phyloP scores from a whole-genome alignment of 2,329 filamentous ascomycete genomes.

The Trichoderma semiorbis region DNA sequence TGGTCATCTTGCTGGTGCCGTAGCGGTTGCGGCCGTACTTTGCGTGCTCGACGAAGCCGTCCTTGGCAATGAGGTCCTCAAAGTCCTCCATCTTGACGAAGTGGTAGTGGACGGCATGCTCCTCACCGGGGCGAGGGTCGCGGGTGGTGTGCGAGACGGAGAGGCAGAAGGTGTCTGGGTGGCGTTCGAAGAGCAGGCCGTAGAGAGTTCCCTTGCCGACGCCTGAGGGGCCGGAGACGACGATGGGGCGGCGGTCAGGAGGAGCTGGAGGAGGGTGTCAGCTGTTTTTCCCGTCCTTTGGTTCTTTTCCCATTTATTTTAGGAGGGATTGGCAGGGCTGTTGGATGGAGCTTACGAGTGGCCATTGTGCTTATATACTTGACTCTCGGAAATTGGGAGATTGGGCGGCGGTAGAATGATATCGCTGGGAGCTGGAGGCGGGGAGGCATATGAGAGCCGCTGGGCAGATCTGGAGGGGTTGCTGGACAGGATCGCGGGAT shows the following conservation, averaged over 20 bases:
- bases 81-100: conserved; percentile 68
- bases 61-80: conserved; percentile 59
- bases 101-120: conserved; percentile 76
- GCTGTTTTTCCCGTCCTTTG: not conserved
- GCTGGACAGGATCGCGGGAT: conserved; percentile 1
- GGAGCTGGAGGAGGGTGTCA: conserved; percentile 26
- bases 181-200: conserved; percentile 61
- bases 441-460: conserved; percentile 13
- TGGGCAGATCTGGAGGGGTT: conserved; percentile 6
- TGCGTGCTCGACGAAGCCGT: conserved; percentile 82
- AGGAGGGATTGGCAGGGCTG: not conserved
- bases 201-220: conserved; percentile 79
- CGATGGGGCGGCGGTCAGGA: conserved; percentile 58
- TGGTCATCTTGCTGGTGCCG: conserved; percentile 77
- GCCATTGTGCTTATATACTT: conserved; percentile 23
- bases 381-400: not conserved
- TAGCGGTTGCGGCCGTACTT: conserved; percentile 84
- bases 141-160: conserved; percentile 78
- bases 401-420: conserved; percentile 9
- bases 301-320: not conserved
- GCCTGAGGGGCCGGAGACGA: conserved; percentile 75
- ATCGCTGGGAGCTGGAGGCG: conserved; percentile 15
- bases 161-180: conserved; percentile 51
- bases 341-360: conserved; percentile 19
- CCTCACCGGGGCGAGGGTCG: conserved; percentile 68